Conservation (phyloP, 345 rosid genomes). For the Corymbia maculata region DNA sequence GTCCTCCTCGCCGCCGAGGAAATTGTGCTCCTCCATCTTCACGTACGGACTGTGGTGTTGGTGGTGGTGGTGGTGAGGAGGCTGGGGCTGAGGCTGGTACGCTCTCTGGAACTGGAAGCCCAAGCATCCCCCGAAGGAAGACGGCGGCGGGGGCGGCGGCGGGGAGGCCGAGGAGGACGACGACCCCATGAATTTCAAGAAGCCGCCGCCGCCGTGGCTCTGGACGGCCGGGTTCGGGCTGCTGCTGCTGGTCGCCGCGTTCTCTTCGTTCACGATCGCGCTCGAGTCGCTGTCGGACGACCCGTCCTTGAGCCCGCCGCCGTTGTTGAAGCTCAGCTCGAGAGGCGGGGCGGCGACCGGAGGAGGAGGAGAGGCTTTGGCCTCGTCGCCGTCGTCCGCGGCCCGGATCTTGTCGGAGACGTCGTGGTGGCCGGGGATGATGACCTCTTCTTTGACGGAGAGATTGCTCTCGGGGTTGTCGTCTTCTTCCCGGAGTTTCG, state of each 20-base stretch:
- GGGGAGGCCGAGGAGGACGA: not conserved
- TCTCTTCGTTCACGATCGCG: constrained; percentile 71
- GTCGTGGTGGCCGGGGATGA: constrained; percentile 26
- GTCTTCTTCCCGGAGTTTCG: constrained; percentile 48
- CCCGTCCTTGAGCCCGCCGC: constrained; percentile 37
- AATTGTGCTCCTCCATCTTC: constrained; percentile 80
- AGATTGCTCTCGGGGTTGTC: constrained; percentile 49
- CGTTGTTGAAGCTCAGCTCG: not conserved
- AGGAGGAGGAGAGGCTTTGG: constrained; percentile 11
- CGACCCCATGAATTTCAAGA: not conserved
- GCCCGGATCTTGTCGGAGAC: not conserved
- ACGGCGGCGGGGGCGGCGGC: constrained; percentile 5
- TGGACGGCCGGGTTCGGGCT: constrained; percentile 31
- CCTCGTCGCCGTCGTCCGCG: not conserved
- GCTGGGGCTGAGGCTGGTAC: not conserved
- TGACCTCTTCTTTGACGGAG: constrained; percentile 57
- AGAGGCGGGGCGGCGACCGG: not conserved
- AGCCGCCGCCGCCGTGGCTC: not conserved
- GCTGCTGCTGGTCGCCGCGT: constrained; percentile 21
- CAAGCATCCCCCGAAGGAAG: constrained; percentile 15
- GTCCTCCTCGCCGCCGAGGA: constrained; percentile 69
- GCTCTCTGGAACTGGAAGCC: constrained; percentile 16
- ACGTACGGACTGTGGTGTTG: constrained; percentile 33
- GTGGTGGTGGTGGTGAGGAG: constrained; percentile 7
- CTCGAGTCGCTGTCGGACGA: constrained; percentile 90